Evolutionary conservation across 2,329 filamentous ascomycete genomes (phyloP), one percentile per base, ranked within the genome.

Genomic region (Neonectria hederae): DNA sequence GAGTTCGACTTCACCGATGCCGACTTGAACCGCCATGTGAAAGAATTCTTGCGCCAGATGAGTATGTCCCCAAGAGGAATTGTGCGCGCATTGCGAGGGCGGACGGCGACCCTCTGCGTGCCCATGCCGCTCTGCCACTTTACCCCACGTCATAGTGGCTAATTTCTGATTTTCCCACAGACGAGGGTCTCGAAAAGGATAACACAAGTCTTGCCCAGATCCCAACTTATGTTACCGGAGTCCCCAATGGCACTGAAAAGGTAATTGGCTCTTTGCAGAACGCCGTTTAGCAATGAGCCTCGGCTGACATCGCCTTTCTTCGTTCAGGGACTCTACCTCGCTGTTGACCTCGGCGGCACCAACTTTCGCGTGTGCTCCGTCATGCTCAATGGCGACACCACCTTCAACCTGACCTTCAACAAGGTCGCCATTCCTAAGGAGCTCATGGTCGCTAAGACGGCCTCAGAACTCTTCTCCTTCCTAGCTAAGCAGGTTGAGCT

Each of bases 281-380:
- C 28, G 30, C 38, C 28, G 6, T 11, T 19, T 26, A 6, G 42
- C 40, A 54, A 22, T 22, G 40, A 42, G 21, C 24, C 46, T 49
- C 26, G 52, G 56, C 56, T 61, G 28, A 56, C 69, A 56, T 53
- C 63, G 40, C n/a, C 30, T 48, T 56, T 40, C 53, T 63, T 38
- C 45, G 24, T 49, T n/a, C 73, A 97, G 93, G 96, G 96, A 52
- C 85, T 97, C 42, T 99, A 97, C 82, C 89, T 99, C 76, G 95
- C 96, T 42, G 94, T 99, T 69, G 96, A 99, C 76, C 87, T 99
- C n/a, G 96, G 96, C 67, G 96, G 96, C 74, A 99, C 96, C 69
- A 99, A 99, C 83, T 97, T 98, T 81, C 92, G 96, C 73, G 96
- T 99, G 75, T 99, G 96, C 83, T 97, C 95, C 46, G 92, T 99